Base-by-base conservation (phyloP, 108 stramenopile species). In the Cyclotella kingstonii region DNA sequence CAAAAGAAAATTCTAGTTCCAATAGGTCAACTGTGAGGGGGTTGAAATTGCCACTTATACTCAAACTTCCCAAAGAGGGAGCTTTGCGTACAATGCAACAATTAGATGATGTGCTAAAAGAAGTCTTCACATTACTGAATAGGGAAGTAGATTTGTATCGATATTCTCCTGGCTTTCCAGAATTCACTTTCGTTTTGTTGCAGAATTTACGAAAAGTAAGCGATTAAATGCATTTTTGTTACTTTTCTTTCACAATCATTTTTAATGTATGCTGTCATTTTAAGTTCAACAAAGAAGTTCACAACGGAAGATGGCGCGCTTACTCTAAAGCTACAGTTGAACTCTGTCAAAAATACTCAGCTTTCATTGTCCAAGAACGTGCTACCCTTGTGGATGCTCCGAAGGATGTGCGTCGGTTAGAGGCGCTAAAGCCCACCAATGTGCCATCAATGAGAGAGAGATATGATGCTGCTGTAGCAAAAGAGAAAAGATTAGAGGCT, bases 121-220 rank as follows among this genome's bases (percentile, higher is more conserved):
- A 90, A 69, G 54, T 77, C 5, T 95, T 91, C 64, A 64, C 84
- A 4, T 60, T 95, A 38, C 41, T 95, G 56, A 86, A 91, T 47
- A 79, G 90, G 23, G 93, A 95, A 51, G 54, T 90, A 3, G 93
- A 95, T 56, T 60, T 95, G 51, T 95, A 95, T 68, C 73, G 81
- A 42, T 95, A 89, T 61, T 90, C 90, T 17, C 82, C 85, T 14
- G 93, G 86, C 14, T 88, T 90, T 61, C 93, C 90, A 9, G 93
- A 95, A 64, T 91, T 88, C 55, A 74, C 84, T 17, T 77, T 86
- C 36, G 63, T 81, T 7, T 84, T 94, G 27, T 39, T 68, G 28
- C 89, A 89, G 55, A 66, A 84, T 22, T 69, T 93, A 40, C 70
- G 82, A 19, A 87, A 84, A 80, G 86, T 85, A 39, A 50, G 86